Base-by-base conservation (phyloP, 1,284 basidiomycete species). In the Chondrostereum purpureum region DNA sequence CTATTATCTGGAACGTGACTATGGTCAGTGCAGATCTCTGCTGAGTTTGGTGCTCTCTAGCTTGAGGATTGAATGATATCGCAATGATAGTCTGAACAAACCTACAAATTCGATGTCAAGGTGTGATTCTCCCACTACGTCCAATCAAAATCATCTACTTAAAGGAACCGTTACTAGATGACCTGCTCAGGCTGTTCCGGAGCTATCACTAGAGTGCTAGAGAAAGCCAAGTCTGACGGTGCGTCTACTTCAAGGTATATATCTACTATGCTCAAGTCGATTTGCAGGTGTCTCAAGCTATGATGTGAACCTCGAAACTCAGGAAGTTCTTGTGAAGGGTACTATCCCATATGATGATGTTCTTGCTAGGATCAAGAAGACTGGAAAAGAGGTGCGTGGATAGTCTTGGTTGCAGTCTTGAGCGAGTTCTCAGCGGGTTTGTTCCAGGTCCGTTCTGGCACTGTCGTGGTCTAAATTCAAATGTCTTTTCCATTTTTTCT, bases 181-280 rank as follows among this genome's bases (percentile, higher is more conserved):
- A 79, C 83, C 24, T 92, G 89, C 65, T 58, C 63, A 24, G 89
- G 90, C 22, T 92, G 89, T 68, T 89, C 87, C 21, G 80, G 83
- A 16, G 90, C 90, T 27, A 75, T 92, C 43, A 72, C 68, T 18
- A 78, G 87, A 24, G 89, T 82, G 10, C 69, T 92, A 36, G 68
- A 75, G 50, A 88, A 81, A 64, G 73, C 80, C 3, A 86, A 84
- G 65, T 62, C 72, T 1, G 70, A 80, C 36, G 85, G 87, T 80
- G 58, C 48, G 67, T 56, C 10, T 22, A 5, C 12, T 36, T 22
- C 17, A 14, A 19, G n/a, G 18, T 12, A 20, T 10, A 21, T 22
- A 21, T 37, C 12, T 34, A 16, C 33, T 22, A 37, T 16, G 12
- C 45, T 37, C 21, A 17, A 34, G 34, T 24, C 33, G 39, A 27